Conservation (phyloP, 2,329 filamentous ascomycete species). For the Colletotrichum cuscutae region DNA sequence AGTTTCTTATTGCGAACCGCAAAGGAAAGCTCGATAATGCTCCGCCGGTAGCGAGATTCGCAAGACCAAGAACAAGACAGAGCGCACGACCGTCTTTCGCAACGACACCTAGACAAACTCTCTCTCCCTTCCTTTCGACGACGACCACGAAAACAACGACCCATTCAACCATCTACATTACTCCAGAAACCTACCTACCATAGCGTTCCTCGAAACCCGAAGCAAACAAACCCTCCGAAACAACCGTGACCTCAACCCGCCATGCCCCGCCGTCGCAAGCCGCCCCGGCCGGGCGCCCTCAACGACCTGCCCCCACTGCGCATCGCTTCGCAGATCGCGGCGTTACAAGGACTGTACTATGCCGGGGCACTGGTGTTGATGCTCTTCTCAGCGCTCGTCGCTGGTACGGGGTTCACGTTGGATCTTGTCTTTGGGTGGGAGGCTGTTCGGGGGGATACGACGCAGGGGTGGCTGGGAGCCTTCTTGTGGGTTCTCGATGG, state of each 20-base stretch:
- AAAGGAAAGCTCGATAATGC: constrained; percentile 22
- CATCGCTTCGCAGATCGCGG: constrained; percentile 68
- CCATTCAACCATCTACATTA: not conserved
- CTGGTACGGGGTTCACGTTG: constrained; percentile 63
- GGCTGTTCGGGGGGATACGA: constrained; percentile 69
- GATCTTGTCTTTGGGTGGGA: constrained; percentile 69
- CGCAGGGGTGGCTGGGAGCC: constrained; percentile 68
- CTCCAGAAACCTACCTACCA: not conserved
- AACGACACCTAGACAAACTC: not conserved
- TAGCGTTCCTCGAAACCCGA: not conserved
- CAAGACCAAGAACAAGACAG: not conserved
- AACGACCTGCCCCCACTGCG: constrained; percentile 70
- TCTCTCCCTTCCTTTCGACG: not conserved
- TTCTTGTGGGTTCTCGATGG: constrained; percentile 69
- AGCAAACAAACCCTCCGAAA: not conserved
- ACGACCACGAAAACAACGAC: not conserved
- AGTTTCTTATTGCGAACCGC: constrained; percentile 3
- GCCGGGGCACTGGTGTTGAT: constrained; percentile 60
- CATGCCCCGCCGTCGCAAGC: constrained; percentile 68
- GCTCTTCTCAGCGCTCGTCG: constrained; percentile 68
- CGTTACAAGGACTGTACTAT: constrained; percentile 68
- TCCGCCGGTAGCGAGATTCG: constrained; percentile 31
- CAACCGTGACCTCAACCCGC: not conserved
- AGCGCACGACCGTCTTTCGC: not conserved
- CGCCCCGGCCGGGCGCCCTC: constrained; percentile 69